phyloP scores from a whole-genome alignment of 2,329 filamentous ascomycete genomes.

The Metarhizium anisopliae region DNA sequence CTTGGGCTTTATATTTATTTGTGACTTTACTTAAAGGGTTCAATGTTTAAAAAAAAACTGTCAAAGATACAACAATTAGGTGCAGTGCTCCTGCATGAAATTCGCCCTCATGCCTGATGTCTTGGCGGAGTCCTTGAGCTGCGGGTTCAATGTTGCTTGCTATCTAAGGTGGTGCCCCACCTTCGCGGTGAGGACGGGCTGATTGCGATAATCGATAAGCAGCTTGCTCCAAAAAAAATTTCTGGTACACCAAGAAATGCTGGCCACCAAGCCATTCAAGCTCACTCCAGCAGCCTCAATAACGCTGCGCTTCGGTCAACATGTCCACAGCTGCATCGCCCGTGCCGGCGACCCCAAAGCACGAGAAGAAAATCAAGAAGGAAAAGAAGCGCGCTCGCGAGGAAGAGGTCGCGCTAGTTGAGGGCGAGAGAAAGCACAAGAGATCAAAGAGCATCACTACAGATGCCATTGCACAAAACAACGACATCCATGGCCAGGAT shows the following conservation, averaged over 20 bases:
- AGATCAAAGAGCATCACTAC: conserved; percentile 38
- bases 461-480: conserved; percentile 12
- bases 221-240: background rate
- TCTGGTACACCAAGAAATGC: background rate
- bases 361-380: conserved; percentile 32
- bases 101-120: no score
- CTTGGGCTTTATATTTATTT: no score
- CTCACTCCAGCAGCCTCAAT: conserved; percentile 6
- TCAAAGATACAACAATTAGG: no score
- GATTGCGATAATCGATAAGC: conserved; percentile 1
- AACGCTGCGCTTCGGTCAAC: conserved; percentile 6
- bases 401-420: conserved; percentile 26
- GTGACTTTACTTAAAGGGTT: no score
- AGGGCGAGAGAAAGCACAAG: conserved; percentile 38
- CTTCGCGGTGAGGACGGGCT: no score
- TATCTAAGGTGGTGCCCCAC: background rate
- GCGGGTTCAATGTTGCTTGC: no score
- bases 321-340: conserved; percentile 21
- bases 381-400: conserved; percentile 37
- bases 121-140: no score
- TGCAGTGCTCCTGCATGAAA: no score
- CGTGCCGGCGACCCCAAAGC: conserved; percentile 20
- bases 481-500: conserved; percentile 21
- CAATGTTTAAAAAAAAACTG: no score
- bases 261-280: background rate